These are phyloP conservation scores for Penicillium parvum DNA, from an alignment of 495 filamentous ascomycete genomes.

Conservation along the genomic window DNA sequence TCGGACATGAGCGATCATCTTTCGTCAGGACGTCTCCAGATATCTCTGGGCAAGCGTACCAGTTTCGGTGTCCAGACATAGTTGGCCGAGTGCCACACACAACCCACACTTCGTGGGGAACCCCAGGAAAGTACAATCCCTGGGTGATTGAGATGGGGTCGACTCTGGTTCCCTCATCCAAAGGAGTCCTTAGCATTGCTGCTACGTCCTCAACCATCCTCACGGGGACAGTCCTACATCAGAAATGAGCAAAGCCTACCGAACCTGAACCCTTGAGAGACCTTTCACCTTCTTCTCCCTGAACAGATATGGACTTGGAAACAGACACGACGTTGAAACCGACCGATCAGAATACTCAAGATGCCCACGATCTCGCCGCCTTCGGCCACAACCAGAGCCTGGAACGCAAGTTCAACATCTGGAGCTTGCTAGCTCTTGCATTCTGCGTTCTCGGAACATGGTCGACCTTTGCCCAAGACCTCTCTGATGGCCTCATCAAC, in stretches of 20 bases:
- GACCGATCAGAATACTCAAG: conserved; percentile 34
- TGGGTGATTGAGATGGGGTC: conserved; percentile 11
- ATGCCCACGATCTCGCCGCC: conserved; percentile 47
- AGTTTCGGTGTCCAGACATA: conserved; percentile 9
- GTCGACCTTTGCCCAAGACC: conserved; percentile 43
- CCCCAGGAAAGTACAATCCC: conserved; percentile 17
- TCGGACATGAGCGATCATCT: background rate
- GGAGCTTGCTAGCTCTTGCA: conserved; percentile 42
- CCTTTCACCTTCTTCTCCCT: too few relatives aligned
- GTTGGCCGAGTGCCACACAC: conserved; percentile 11
- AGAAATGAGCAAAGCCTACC: conserved; percentile 12
- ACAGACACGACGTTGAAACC: conserved; percentile 28
- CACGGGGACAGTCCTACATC: background rate
- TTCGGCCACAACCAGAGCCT: conserved; percentile 49
- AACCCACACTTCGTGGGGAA: conserved; percentile 15
- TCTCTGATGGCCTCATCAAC: conserved; percentile 40
- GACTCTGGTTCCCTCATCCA: background rate
- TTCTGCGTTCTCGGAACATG: conserved; percentile 46
- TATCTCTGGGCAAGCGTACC: conserved; percentile 12
- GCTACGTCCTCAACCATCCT: background rate
- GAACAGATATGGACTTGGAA: conserved; percentile 29
- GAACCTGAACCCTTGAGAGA: background rate
- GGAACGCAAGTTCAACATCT: conserved; percentile 44
- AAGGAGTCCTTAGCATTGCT: background rate
- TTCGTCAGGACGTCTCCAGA: conserved; percentile 6